A percentile compares a stretch with the other conserved stretches of the same genome.
Conservation (phyloP, 2,329 filamentous ascomycete genomes). For the Botrytis paeoniae region DNA sequence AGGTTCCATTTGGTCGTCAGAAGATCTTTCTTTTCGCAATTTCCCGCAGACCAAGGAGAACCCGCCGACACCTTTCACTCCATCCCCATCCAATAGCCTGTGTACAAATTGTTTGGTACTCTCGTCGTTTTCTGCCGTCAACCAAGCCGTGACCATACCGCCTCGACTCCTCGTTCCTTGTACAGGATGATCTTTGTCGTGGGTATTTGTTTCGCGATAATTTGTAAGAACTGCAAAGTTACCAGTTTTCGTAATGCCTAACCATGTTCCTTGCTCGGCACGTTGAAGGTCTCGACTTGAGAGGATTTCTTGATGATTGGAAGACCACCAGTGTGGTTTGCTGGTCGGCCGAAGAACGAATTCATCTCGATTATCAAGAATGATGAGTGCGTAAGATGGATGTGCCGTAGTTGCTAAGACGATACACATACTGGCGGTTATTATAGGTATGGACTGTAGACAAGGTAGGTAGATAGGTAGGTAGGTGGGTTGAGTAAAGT, state of each 20-base stretch:
- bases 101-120: constrained; percentile 50
- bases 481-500: neutral
- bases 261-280: constrained; percentile 62
- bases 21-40: constrained; percentile 42
- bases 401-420: constrained; percentile 72
- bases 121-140: constrained; percentile 49
- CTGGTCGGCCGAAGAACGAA: constrained; percentile 64
- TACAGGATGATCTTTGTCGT: constrained; percentile 52
- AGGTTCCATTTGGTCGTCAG: constrained; percentile 41
- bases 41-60: constrained; percentile 67
- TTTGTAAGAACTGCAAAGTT: constrained; percentile 65
- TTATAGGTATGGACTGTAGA: neutral
- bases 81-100: constrained; percentile 49
- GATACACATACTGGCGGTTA: constrained; percentile 64
- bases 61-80: constrained; percentile 60
- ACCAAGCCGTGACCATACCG: constrained; percentile 62
- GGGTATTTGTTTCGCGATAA: constrained; percentile 54
- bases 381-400: constrained; percentile 69
- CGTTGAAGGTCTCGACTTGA: constrained; percentile 62
- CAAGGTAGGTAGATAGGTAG: neutral
- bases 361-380: constrained; percentile 77
- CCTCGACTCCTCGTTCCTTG: constrained; percentile 57
- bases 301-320: constrained; percentile 43
- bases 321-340: constrained; percentile 59
- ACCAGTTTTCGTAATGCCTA: constrained; percentile 59